Evolutionary conservation across 192 early-diverging fungal species (phyloP), one percentile per base, ranked within the genome.

Genomic region (Coemansia sp.): DNA sequence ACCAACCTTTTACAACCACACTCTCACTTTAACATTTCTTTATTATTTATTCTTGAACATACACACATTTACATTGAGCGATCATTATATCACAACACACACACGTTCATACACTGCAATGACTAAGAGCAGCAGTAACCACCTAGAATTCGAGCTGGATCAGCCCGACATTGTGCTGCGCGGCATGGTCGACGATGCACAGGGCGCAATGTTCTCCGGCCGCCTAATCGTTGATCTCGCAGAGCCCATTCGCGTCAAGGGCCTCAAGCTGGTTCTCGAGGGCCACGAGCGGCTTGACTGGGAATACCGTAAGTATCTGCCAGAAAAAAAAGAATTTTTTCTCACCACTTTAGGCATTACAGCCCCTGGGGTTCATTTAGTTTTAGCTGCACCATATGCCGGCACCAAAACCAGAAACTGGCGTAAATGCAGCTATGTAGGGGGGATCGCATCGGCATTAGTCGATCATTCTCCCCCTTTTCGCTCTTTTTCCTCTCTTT

Each of bases 171-270:
- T 77, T 60, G 57, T 77, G 22, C 59, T 77, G 52, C 73, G 57
- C 45, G 73, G 73, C 57, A 67, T 77, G 73, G 64, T 60, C 34
- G 73, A 77, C 34, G 73, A 77, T 25, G 64, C 73, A 11, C 62
- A 55, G 19, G 61, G 64, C 19, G 48, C 67, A 23, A 59, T 86
- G n/a, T 66, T 87, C n/a, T 74, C 81, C 15, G 86, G 86, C 9
- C 71, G 74, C 19, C 64, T 87, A 13, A 56, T 76, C 13, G 57
- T 82, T 18, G 54, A 61, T 14, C 52, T 85, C 12, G 63, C 63
- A 34, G 83, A 87, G 47, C 40, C 79, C 17, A 76, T 73, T 14
- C 83, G 83, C 37, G 62, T 87, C 52, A 83, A 81, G 59, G 74
- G 77, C 18, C 78, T 87, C 48, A 72, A 55, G 53, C 62, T 77